phyloP scores from a whole-genome alignment of 257 asterid species.

The Vinca minor region DNA sequence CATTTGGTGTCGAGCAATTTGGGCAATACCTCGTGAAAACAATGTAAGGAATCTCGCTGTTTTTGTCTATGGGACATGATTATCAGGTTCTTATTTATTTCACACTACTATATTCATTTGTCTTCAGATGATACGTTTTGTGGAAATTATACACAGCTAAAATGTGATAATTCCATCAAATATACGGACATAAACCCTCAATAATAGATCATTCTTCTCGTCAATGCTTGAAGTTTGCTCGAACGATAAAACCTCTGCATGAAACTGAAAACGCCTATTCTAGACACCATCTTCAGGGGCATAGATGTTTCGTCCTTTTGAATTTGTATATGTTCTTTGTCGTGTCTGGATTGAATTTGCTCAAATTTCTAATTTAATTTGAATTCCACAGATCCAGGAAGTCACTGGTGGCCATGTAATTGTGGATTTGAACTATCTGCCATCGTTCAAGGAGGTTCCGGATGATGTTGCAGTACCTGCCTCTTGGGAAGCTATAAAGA shows the following conservation, averaged over 20 bases:
- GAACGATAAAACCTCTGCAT: neutral
- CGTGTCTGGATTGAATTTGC: neutral
- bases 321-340: neutral
- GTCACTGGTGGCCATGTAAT: conserved; percentile 87
- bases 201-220: neutral
- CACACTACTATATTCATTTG: no score
- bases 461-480: conserved; percentile 84
- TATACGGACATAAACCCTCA: neutral
- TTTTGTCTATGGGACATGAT: no score
- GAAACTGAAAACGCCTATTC: no score
- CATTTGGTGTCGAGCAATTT: neutral
- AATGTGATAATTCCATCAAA: neutral
- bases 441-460: conserved; percentile 93
- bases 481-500: conserved; percentile 87
- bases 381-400: conserved; percentile 69
- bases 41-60: neutral
- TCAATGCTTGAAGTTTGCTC: neutral
- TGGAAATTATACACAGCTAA: neutral
- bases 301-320: no score
- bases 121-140: neutral
- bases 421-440: conserved; percentile 89
- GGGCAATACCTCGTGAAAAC: neutral
- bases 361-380: neutral
- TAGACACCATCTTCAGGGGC: no score
- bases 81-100: no score